Base-by-base conservation (phyloP, 768 basidiomycete genomes). In the Lactarius pseudohatsudake region DNA sequence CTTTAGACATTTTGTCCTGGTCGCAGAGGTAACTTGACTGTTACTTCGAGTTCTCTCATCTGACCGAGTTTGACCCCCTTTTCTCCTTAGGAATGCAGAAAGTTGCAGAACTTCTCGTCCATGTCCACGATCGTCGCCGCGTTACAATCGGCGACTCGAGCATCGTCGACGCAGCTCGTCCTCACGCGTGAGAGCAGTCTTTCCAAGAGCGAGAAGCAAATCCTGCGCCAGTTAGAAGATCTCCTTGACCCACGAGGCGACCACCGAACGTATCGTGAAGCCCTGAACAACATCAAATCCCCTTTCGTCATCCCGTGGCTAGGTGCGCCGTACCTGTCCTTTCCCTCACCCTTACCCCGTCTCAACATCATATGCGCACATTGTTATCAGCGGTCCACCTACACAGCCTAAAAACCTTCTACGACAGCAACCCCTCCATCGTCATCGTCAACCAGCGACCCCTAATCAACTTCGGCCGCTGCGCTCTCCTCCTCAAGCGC, bases 401-500 rank as follows among this genome's bases (percentile, higher is more conserved):
- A 20, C 64, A 43, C n/a, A 30, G 54, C 40, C 53, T 69, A 2
- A 41, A 57, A 32, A 20, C 50, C 18, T 62, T 50, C 60, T 62
- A 56, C 30, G 54, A 65, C 53, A 28, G 50, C 16, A 50, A 13
- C 11, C 58, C 22, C 34, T 18, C 55, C 41, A 50, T 34, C 0
- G 41, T 64, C 16, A 6, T 69, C 20, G 28, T 58, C 32, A 75
- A 79, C 41, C 76, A 78, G 26, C 74, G 70, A 18, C 71, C 73
- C 1, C 71, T 82, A 57, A 80, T 84, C 74, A 81, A 82, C 71
- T 82, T 80, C 59, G 66, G 74, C 58, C 78, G 80, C 50, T 82
- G 80, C 64, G 56, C 72, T 60, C 74, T 75, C 41, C 79, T 81
- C 57, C 77, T 77, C 62, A 74, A 77, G 16, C 75, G 75, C 22